A percentile compares a stretch with the other conserved stretches of the same genome.
These are phyloP conservation scores for Sphagnum contortum DNA, from an alignment of 225 moss, liverwort and hornwort species.

Conservation along the genomic window DNA sequence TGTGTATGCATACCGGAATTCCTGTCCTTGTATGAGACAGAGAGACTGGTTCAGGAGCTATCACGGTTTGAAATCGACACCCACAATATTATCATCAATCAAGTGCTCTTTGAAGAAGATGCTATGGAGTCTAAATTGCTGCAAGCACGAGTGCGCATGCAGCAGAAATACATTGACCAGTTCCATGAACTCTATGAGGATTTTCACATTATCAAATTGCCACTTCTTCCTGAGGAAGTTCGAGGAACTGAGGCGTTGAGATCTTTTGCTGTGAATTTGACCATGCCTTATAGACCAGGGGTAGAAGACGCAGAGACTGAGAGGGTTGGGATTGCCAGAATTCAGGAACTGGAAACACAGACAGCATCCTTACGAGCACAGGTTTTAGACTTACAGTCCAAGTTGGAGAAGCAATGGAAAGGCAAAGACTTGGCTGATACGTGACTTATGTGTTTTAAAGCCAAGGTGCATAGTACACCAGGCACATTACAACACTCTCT, in stretches of 20 bases:
- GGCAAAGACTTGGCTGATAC: constrained; percentile 11
- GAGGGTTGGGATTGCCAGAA: constrained; percentile 34
- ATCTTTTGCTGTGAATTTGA: constrained; percentile 60
- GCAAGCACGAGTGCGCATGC: constrained; percentile 86
- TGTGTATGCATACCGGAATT: constrained; percentile 97
- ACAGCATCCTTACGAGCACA: constrained; percentile 25
- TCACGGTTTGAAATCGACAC: constrained; percentile 92
- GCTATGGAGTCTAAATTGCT: constrained; percentile 71
- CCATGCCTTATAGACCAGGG: constrained; percentile 51
- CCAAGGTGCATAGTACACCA: too few relatives aligned
- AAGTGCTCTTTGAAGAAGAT: constrained; percentile 75
- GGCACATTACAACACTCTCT: too few relatives aligned
- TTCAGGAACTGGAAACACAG: constrained; percentile 60
- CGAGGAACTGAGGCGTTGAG: constrained; percentile 82
- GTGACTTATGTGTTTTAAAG: too few relatives aligned
- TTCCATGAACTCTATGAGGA: constrained; percentile 91
- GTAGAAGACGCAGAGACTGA: constrained; percentile 11
- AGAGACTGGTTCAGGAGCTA: constrained; percentile 90
- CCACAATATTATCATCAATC: constrained; percentile 90
- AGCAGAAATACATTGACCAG: constrained; percentile 80
- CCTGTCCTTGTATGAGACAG: constrained; percentile 88
- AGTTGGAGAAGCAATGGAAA: constrained; percentile 50
- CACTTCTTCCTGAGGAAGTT: constrained; percentile 83
- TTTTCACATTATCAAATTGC: constrained; percentile 78
- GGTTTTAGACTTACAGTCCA: constrained; percentile 42